Conservation (phyloP, 352 stramenopile genomes). For the Phytopythium mirpurense region DNA sequence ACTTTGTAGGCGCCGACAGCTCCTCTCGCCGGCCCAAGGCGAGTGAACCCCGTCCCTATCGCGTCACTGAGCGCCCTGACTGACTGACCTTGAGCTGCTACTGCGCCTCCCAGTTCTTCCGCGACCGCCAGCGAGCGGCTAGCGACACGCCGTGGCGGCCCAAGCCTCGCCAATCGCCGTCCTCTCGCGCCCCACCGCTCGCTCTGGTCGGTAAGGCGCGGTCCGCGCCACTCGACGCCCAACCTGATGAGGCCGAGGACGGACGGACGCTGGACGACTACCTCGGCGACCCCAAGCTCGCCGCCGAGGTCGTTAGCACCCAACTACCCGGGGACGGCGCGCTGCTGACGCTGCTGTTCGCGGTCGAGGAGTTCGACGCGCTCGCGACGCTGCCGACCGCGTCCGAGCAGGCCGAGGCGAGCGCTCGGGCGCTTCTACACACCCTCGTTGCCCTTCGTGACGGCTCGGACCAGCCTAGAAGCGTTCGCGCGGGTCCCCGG, state of each 20-base stretch:
- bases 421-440: conserved; percentile 25
- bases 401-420: conserved; percentile 16
- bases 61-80: too few species aligned
- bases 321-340: conserved; percentile 26
- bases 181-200: not conserved
- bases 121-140: not conserved
- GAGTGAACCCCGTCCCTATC: not conserved
- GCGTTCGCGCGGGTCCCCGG: not conserved
- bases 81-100: too few species aligned
- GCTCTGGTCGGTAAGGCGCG: not conserved
- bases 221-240: not conserved
- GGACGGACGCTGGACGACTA: conserved; percentile 28
- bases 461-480: not conserved
- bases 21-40: not conserved
- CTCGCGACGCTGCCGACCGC: conserved; percentile 20
- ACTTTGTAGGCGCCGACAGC: conserved; percentile 13
- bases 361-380: conserved; percentile 38
- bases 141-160: not conserved
- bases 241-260: not conserved
- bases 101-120: conserved; percentile 1
- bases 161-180: not conserved
- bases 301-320: conserved; percentile 35
- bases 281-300: conserved; percentile 34
- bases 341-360: conserved; percentile 31
- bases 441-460: conserved; percentile 10